A percentile compares a stretch with the other conserved stretches of the same genome.
Conservation (phyloP, 2,329 filamentous ascomycete species). For the Paraphoma chrysanthemicola region DNA sequence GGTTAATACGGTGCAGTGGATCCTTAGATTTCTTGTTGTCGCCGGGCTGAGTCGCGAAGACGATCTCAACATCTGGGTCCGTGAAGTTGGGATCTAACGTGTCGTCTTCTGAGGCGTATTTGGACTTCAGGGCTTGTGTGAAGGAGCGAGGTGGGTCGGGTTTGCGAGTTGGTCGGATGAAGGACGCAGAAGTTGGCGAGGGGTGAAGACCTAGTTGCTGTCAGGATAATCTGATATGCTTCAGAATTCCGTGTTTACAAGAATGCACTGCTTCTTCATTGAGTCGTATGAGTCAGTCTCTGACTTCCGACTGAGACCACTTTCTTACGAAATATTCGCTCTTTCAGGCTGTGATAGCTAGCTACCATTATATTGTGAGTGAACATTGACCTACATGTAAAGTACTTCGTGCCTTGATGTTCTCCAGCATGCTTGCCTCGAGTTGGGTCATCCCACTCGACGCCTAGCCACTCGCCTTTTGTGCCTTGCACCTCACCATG, state of each 20-base stretch:
- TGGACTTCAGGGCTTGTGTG: constrained; percentile 78
- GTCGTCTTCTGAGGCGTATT: constrained; percentile 70
- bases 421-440: constrained; percentile 91
- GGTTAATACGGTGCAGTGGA: constrained; percentile 30
- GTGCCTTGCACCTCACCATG: constrained; percentile 79
- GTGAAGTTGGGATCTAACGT: constrained; percentile 32
- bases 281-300: too few species aligned
- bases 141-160: constrained; percentile 75
- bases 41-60: constrained; percentile 33
- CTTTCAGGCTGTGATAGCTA: too few species aligned
- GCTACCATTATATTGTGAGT: background rate
- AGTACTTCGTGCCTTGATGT: constrained; percentile 80
- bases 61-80: constrained; percentile 40
- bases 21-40: constrained; percentile 21
- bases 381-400: constrained; percentile 77
- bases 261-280: too few species aligned
- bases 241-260: too few species aligned
- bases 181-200: constrained; percentile 78
- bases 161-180: constrained; percentile 79
- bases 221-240: constrained; percentile 1
- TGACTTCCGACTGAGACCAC: too few species aligned
- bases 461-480: constrained; percentile 83
- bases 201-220: constrained; percentile 61
- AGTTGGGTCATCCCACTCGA: constrained; percentile 91
- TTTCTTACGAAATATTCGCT: too few species aligned